These are phyloP conservation scores for Cytospora mali DNA, from an alignment of 2,329 filamentous ascomycete genomes.

Conservation along the genomic window DNA sequence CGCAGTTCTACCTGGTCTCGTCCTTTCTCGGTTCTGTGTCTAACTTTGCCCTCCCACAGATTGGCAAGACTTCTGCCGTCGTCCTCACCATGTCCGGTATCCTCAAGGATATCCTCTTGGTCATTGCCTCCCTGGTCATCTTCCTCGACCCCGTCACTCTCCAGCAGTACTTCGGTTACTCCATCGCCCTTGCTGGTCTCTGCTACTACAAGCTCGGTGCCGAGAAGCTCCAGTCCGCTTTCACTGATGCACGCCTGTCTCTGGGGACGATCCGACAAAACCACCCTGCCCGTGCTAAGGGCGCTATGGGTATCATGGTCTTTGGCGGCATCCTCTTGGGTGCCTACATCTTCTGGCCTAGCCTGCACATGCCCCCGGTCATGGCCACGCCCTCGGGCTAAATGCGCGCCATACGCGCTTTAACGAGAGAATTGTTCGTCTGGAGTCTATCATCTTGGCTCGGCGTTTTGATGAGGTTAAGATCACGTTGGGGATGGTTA, in stretches of 20 bases:
- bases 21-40: not conserved
- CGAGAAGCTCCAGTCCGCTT: slow-evolving; percentile 27
- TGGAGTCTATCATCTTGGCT: slow-evolving; percentile 10
- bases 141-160: slow-evolving; percentile 66
- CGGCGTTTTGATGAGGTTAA: slow-evolving; percentile 18
- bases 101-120: slow-evolving; percentile 73
- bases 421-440: not conserved
- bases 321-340: slow-evolving; percentile 23
- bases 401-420: not conserved
- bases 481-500: slow-evolving; percentile 2
- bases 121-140: slow-evolving; percentile 66
- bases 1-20: not conserved
- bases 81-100: slow-evolving; percentile 74
- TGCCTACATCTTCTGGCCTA: slow-evolving; percentile 27
- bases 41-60: slow-evolving; percentile 38
- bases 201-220: slow-evolving; percentile 35
- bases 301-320: slow-evolving; percentile 22
- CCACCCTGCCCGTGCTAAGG: slow-evolving; percentile 28
- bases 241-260: slow-evolving; percentile 26
- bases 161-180: slow-evolving; percentile 71
- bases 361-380: slow-evolving; percentile 24
- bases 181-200: slow-evolving; percentile 52
- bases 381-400: slow-evolving; percentile 22
- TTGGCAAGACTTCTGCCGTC: slow-evolving; percentile 74
- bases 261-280: slow-evolving; percentile 26